Evolutionary conservation across 306 rosid genomes (phyloP).

Genomic region (Dalbergia oliveri): DNA sequence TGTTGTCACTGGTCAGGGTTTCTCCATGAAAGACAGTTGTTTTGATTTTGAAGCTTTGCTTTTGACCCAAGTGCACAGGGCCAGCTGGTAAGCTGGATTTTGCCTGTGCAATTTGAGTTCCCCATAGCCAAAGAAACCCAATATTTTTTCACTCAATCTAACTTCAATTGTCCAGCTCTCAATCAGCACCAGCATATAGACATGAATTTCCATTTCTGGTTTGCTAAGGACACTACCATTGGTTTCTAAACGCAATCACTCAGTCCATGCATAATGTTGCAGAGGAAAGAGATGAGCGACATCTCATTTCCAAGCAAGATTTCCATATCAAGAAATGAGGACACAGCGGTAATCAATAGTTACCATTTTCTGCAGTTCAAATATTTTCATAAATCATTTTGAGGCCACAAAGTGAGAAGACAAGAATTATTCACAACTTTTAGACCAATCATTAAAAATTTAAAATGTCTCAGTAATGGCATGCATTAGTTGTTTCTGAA

Average conservation of each 20-base stretch:
- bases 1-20: not conserved
- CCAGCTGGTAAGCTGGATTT: conserved; percentile 24
- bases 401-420: conserved; percentile 8
- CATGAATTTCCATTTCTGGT: conserved; percentile 15
- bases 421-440: conserved; percentile 7
- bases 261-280: not conserved
- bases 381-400: not conserved
- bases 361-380: conserved; percentile 10
- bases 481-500: not conserved
- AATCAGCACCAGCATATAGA: not conserved
- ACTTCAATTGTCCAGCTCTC: not conserved
- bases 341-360: not conserved
- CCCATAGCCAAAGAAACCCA: not conserved
- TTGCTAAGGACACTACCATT: not conserved
- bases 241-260: conserved; percentile 13
- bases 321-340: conserved; percentile 21
- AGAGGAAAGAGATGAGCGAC: conserved; percentile 27
- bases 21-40: conserved; percentile 14
- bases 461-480: not conserved
- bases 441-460: conserved; percentile 1
- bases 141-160: not conserved
- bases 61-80: conserved; percentile 1
- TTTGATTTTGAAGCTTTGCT: not conserved
- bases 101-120: conserved; percentile 25
- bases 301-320: not conserved